phyloP scores from a whole-genome alignment of 2,329 filamentous ascomycete species.

The Dactylellina parvicollis region DNA sequence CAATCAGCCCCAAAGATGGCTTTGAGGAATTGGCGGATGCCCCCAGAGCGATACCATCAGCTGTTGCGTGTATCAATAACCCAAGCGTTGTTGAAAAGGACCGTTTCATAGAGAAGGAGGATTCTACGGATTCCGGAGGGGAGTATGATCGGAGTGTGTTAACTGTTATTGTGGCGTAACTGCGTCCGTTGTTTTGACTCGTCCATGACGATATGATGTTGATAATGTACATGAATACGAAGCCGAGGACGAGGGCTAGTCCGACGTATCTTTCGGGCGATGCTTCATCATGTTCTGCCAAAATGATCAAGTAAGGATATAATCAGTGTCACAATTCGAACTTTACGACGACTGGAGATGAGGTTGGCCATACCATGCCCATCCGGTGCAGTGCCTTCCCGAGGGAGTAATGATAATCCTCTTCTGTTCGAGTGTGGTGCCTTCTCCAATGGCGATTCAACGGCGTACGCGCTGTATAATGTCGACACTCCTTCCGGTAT shows the following conservation, averaged over 20 bases:
- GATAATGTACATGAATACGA: constrained; percentile 96
- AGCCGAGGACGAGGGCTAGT: constrained; percentile 84
- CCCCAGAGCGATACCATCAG: constrained; percentile 94
- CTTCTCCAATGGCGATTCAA: constrained; percentile 59
- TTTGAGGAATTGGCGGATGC: constrained; percentile 82
- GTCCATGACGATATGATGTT: constrained; percentile 83
- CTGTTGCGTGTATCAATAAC: constrained; percentile 93
- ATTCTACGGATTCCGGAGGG: constrained; percentile 49
- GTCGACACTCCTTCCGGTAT: constrained; percentile 97
- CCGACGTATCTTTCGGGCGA: constrained; percentile 81
- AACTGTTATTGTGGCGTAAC: constrained; percentile 79
- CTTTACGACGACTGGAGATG: background rate
- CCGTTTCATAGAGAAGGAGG: constrained; percentile 58
- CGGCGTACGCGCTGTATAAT: constrained; percentile 70
- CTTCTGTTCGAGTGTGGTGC: constrained; percentile 54
- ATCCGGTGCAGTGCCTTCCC: constrained; percentile 1
- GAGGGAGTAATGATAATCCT: constrained; percentile 1
- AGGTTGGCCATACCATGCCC: too few species aligned
- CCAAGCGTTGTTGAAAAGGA: constrained; percentile 81
- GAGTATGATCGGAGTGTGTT: constrained; percentile 62
- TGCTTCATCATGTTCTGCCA: constrained; percentile 62
- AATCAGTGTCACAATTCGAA: background rate
- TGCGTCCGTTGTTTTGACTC: constrained; percentile 71
- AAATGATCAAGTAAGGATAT: background rate
- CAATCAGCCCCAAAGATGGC: constrained; percentile 82